Evolutionary conservation across 805 yeast genomes (phyloP).

Genomic region (Saturnispora diversa): DNA sequence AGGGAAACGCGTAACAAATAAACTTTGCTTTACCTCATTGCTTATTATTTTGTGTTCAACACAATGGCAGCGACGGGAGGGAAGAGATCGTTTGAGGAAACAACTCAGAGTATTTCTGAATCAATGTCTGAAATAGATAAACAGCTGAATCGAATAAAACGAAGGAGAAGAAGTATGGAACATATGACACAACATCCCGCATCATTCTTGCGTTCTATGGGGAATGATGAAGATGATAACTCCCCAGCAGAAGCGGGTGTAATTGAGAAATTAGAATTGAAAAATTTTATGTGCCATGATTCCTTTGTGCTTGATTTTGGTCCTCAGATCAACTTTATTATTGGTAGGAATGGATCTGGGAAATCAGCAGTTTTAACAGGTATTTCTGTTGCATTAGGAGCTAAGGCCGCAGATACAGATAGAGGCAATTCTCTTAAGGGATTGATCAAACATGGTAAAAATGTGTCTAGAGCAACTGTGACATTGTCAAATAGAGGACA

Average conservation of each 20-base stretch:
- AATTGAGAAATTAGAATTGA: constrained; percentile 52
- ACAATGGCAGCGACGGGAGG: background rate
- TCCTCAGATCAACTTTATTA: constrained; percentile 74
- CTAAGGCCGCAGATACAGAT: constrained; percentile 78
- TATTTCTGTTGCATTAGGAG: constrained; percentile 79
- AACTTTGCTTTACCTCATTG: background rate
- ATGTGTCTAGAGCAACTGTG: constrained; percentile 59
- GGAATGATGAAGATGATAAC: constrained; percentile 16
- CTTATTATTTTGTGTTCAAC: no score
- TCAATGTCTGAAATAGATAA: constrained; percentile 27
- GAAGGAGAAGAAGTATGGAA: constrained; percentile 11
- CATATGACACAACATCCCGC: constrained; percentile 21
- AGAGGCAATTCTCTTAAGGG: constrained; percentile 68
- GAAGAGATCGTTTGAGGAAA: constrained; percentile 3
- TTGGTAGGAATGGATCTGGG: constrained; percentile 89
- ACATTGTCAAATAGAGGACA: constrained; percentile 55
- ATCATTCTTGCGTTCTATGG: background rate
- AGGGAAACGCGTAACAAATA: background rate
- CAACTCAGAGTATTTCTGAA: background rate
- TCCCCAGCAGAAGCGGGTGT: constrained; percentile 52
- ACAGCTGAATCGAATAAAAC: constrained; percentile 11
- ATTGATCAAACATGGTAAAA: constrained; percentile 69
- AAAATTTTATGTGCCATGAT: constrained; percentile 86
- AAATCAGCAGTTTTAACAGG: constrained; percentile 86
- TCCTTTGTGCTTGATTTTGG: constrained; percentile 69